phyloP scores from a whole-genome alignment of 768 basidiomycete species.

The Pholiota molesta region DNA sequence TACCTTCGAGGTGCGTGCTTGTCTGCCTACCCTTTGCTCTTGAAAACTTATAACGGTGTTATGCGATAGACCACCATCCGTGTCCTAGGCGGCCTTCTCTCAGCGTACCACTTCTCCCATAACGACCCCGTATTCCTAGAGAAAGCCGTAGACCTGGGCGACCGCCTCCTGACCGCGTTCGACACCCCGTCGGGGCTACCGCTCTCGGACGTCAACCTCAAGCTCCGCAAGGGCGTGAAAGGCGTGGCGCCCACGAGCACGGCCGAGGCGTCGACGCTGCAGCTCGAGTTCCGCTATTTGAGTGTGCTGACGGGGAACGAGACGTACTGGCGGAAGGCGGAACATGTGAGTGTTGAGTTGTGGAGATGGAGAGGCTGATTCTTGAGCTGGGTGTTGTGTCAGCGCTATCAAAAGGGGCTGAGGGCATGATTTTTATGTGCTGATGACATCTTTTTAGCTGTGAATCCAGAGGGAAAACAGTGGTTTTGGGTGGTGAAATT shows the following conservation, averaged over 20 bases:
- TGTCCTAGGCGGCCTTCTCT: slow-evolving; percentile 86
- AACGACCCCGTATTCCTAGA: slow-evolving; percentile 73
- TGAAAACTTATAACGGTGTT: slow-evolving; percentile 50
- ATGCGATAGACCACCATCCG: slow-evolving; percentile 82
- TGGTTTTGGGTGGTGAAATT: too few relatives aligned
- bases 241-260: slow-evolving; percentile 74
- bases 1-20: slow-evolving; percentile 78
- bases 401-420: too few relatives aligned
- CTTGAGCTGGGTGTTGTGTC: too few relatives aligned
- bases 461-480: too few relatives aligned
- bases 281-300: slow-evolving; percentile 90
- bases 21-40: slow-evolving; percentile 49
- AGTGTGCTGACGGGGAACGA: slow-evolving; percentile 75
- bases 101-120: slow-evolving; percentile 78
- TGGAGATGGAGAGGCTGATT: too few relatives aligned
- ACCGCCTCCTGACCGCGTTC: slow-evolving; percentile 82
- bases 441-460: too few relatives aligned
- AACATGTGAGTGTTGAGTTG: slow-evolving; percentile 51
- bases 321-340: slow-evolving; percentile 82
- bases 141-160: slow-evolving; percentile 80
- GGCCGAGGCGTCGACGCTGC: slow-evolving; percentile 84
- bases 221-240: slow-evolving; percentile 56
- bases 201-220: slow-evolving; percentile 77
- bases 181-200: slow-evolving; percentile 85
- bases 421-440: too few relatives aligned